Base-by-base conservation (phyloP, 768 basidiomycete genomes). In the Paxillus involutus region DNA sequence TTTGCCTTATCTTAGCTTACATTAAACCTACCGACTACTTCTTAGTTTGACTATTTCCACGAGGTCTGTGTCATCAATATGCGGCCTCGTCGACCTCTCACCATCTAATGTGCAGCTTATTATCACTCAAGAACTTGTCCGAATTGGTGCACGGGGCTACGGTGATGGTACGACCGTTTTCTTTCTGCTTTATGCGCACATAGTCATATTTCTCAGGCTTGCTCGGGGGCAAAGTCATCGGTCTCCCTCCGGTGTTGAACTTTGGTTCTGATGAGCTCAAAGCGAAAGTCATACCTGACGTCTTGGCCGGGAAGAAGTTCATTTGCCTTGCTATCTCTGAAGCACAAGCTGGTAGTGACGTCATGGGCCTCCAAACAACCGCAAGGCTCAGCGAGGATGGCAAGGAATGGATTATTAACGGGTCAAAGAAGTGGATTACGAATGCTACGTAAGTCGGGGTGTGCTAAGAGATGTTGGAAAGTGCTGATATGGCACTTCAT, bases 301-400 rank as follows among this genome's bases (percentile, higher is more conserved):
- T 85, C 2, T 70, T 88, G 30, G 66, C 75, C 7, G 85, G 82
- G 16, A 83, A 84, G 71, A 88, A 88, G 73, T 83, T 83, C 63
- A 86, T 91, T 56, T 83, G 80, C 51, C 74, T 91, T 24, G 89
- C 89, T 49, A 88, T 91, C 55, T 83, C 83, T 14, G 89, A 91
- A 65, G 86, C 89, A 0, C 86, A 84, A 63, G 89, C 87, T 2
- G 87, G 84, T 8, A 81, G 80, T 49, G 89, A 91, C 56, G 88
- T 91, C 13, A 64, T 72, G 59, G 85, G 86, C 35, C 71, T 87
- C 35, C 75, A 77, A 63, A 87, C 86, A 6, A 78, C 75, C 2
- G 88, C 88, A 0, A 78, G 65, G 63, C 80, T 85, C 64, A 82
- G 75, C 16, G 81, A 79, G 44, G 88, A 89, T 62, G 88, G 86